Evolutionary conservation across 192 early-diverging fungal genomes (phyloP), one percentile per base, ranked within the genome.

Genomic region (Coemansia sp.): DNA sequence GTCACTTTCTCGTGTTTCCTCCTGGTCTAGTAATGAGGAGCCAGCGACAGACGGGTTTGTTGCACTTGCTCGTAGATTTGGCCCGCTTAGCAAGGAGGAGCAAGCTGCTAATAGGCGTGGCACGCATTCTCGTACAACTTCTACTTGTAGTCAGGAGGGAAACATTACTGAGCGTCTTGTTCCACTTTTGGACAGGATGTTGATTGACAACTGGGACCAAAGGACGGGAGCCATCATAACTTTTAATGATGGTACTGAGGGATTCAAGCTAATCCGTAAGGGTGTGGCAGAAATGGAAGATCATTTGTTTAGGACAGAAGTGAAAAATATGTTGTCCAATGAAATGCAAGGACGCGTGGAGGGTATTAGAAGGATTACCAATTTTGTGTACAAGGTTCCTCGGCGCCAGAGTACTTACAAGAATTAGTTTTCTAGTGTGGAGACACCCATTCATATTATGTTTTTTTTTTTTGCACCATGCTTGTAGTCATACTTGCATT

Each of bases 141-240:
- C 51, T 7, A 10, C 12, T 2, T n/a, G 22, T 22, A 22, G 51
- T 3, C 3, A 47, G 6, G 18, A 47, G 16, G 51, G 24, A 2
- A 27, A 54, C n/a, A 33, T 34, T 8, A 60, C 27, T 6, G 57
- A 60, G 57, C 57, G 57, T 8, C 57, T 36, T 60, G 57, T 60
- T 33, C 57, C 57, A 34, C 16, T 34, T 38, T 34, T 60, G 57
- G 57, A 60, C 31, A 18, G 2, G 11, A 3, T 0, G 3, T 7
- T 60, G 31, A 38, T 34, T 60, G 31, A 60, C 3, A 60, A 34
- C 8, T 60, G 57, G 29, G 57, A 60, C 16, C 12, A 33, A 60
- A 60, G 16, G 16, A 60, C 57, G 16, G 57, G 57, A 8, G 57
- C 57, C 8, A 60, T 60, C 2, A 6, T 34, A 18, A 33, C 15